Conservation (phyloP, 129 eudicot genomes). For the Flaveria brownii region DNA sequence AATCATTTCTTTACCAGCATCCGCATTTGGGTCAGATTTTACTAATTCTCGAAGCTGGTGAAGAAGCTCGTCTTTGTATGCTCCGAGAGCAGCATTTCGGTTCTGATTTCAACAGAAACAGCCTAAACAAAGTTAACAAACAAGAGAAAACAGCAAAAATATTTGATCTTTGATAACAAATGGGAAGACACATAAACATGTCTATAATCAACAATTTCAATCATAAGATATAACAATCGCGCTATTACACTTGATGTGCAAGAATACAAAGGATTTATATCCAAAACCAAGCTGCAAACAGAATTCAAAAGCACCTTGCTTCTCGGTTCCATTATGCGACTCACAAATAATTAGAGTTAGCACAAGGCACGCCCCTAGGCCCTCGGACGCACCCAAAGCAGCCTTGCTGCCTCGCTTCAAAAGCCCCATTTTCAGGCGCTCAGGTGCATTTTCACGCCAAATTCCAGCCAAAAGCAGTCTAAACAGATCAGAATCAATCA, state of each 20-base stretch:
- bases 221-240: neutral
- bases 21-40: slow-evolving; percentile 52
- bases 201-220: neutral
- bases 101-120: slow-evolving; percentile 51
- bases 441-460: too few species aligned
- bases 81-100: slow-evolving; percentile 73
- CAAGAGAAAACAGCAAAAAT: neutral
- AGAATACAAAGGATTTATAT: neutral
- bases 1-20: slow-evolving; percentile 32
- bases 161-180: slow-evolving; percentile 13
- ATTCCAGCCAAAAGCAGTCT: too few species aligned
- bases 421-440: too few species aligned
- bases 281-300: neutral
- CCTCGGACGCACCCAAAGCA: too few species aligned
- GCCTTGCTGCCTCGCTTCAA: too few species aligned
- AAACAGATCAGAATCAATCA: too few species aligned
- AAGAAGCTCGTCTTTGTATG: slow-evolving; percentile 72
- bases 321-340: too few species aligned
- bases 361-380: too few species aligned
- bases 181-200: neutral
- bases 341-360: too few species aligned
- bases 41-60: slow-evolving; percentile 75
- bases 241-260: neutral
- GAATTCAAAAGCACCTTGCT: too few species aligned
- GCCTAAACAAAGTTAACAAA: slow-evolving; percentile 29